Base-by-base conservation (phyloP, 2,329 filamentous ascomycete species). In the Helicocarpus griseus region DNA sequence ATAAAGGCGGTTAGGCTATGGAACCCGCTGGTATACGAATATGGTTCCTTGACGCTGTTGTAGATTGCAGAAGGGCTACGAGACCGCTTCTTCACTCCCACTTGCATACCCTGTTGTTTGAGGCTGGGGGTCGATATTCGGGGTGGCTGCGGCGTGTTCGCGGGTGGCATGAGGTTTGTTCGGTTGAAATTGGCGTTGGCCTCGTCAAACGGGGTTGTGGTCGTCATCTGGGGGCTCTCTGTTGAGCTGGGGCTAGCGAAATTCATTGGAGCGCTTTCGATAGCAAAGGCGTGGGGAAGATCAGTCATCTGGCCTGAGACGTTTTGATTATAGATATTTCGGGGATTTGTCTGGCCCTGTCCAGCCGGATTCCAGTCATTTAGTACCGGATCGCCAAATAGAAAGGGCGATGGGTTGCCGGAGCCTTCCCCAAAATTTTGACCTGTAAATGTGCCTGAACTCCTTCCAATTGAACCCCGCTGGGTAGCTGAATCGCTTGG, bases 21-120 rank as follows among this genome's bases (percentile, higher is more conserved):
- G 66, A 95, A 97, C 19, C 88, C 89, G 40, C 81, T 81, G 1
- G 90, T 89, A 63, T 97, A 97, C 8, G 87, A 84, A 64, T 97
- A 96, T 4, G 93, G 90, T 62, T 93, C 85, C 55, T 86, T 89
- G 62, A 98, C 89, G 38, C 82, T 86, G 56, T 90, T 83, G 67
- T 97, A 98, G 51, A 97, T 88, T 46, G 81, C 80, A 0, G 88
- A 90, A 4, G 90, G 86, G 63, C 96, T 89, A 36, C 78, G 76
- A 48, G 77, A 74, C n/a, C 69, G 69, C 33, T 77, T 74, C 61
- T 79, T 81, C 14, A 58, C 52, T 8, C 57, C 60, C 19, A 64
- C 55, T 33, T 69, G 65, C 29, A 71, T 56, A 58, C 56, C 67
- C 63, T 63, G 71, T 49, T 68, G 64, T 51, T 71, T 72, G 48